These are phyloP conservation scores for Middelhovenomyces tepae DNA, from an alignment of 805 yeast species.

Conservation along the genomic window DNA sequence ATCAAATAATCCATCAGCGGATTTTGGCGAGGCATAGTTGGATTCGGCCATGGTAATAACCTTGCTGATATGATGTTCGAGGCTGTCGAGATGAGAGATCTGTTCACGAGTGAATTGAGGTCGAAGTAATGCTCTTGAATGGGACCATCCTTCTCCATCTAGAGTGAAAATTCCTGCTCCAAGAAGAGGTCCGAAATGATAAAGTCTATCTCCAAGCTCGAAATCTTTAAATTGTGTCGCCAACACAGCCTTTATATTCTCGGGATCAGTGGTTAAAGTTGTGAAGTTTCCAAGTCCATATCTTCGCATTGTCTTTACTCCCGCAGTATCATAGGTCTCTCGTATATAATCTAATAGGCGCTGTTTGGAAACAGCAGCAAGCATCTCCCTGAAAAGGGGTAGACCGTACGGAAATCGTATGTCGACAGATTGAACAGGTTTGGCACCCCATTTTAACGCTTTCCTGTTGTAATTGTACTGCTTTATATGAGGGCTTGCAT, in stretches of 20 bases:
- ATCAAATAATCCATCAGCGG: constrained; percentile 11
- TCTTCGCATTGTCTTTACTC: no score
- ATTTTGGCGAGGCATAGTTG: neutral
- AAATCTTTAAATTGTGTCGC: constrained; percentile 26
- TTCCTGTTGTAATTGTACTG: no score
- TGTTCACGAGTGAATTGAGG: constrained; percentile 30
- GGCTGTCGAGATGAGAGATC: constrained; percentile 21
- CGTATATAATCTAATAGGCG: no score
- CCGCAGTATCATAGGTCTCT: no score
- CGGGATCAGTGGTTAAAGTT: constrained; percentile 21
- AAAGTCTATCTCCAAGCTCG: constrained; percentile 22
- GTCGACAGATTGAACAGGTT: no score
- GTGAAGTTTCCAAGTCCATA: constrained; percentile 1
- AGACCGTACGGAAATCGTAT: no score
- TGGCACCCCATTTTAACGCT: no score
- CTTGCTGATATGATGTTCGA: constrained; percentile 23
- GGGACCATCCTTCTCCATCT: constrained; percentile 29
- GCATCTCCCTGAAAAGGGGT: no score
- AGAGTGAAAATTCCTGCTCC: constrained; percentile 32
- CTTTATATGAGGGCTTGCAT: no score
- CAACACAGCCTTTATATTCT: constrained; percentile 22
- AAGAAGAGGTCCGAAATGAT: constrained; percentile 23
- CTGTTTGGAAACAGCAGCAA: no score
- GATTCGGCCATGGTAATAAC: constrained; percentile 11
- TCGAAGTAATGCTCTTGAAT: constrained; percentile 28